Evolutionary conservation across 2,329 filamentous ascomycete genomes (phyloP).

Genomic region (Neurospora sp.): DNA sequence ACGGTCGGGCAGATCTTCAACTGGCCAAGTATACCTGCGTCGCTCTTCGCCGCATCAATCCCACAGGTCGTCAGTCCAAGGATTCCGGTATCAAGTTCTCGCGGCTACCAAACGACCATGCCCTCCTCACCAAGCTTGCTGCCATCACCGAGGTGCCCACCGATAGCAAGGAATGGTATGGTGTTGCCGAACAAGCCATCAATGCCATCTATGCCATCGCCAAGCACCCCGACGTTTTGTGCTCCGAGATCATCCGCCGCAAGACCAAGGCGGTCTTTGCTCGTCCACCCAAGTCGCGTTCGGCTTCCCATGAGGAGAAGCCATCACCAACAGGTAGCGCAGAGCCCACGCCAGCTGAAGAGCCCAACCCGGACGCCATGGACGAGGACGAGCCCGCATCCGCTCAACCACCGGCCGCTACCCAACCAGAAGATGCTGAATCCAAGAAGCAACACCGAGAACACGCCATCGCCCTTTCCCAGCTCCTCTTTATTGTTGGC

Average conservation of each 20-base stretch:
- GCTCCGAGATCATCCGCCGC: slow-evolving; percentile 78
- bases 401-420: slow-evolving; percentile 19
- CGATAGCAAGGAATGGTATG: slow-evolving; percentile 91
- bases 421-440: slow-evolving; percentile 13
- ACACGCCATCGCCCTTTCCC: slow-evolving; percentile 68
- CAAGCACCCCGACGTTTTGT: slow-evolving; percentile 87
- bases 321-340: slow-evolving; percentile 16
- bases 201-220: slow-evolving; percentile 90
- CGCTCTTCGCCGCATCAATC: slow-evolving; percentile 82
- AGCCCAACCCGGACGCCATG: slow-evolving; percentile 21
- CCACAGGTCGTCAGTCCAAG: slow-evolving; percentile 69
- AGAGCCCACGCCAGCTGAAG: slow-evolving; percentile 16
- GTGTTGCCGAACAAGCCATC: slow-evolving; percentile 91
- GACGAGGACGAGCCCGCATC: slow-evolving; percentile 17
- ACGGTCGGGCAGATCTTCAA: slow-evolving; percentile 74
- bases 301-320: slow-evolving; percentile 35
- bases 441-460: slow-evolving; percentile 45
- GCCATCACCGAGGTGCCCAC: slow-evolving; percentile 78
- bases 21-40: slow-evolving; percentile 94
- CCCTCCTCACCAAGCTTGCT: slow-evolving; percentile 69
- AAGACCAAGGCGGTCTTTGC: slow-evolving; percentile 76
- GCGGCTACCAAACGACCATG: slow-evolving; percentile 84
- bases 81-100: slow-evolving; percentile 59
- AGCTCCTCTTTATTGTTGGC: slow-evolving; percentile 88
- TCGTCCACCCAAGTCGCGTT: slow-evolving; percentile 30